Evolutionary conservation across 768 basidiomycete genomes (phyloP), one percentile per base, ranked within the genome.

Genomic region (Lactarius evosmus): DNA sequence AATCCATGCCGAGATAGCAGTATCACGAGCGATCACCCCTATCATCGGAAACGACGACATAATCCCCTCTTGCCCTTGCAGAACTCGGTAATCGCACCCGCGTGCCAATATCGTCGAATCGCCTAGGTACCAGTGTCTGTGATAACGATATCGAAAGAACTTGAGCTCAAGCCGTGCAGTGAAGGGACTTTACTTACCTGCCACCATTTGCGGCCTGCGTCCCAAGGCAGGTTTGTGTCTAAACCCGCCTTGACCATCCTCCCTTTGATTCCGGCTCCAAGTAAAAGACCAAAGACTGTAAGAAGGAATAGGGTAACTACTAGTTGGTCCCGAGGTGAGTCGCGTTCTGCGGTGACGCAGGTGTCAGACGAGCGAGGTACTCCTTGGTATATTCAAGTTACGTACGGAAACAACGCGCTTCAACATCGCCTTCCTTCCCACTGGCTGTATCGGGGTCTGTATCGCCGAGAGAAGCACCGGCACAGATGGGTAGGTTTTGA

Each of bases 321-420:
- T 32, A 95, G 80, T 72, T 96, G 94, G 76, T 97, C 95, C 74
- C 94, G 78, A n/a, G 95, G 95, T 22, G 92, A 95, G 78, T 96
- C 94, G 66, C 95, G 85, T 78, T 95, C 94, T 96, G 75, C 57
- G 66, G 59, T 70, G 65, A 62, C 19, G 62, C 66, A 60, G 71
- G 71, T 58, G 60, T 46, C 22, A 63, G 55, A 34, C 33, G 29
- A 22, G 27, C 7, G 29, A 32, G 29, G 0, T 52, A 52, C 29
- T n/a, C 27, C 51, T 19, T 9, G 11, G n/a, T n/a, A 27, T 4
- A 25, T 33, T 11, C 7, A 33, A 30, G 32, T 11, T 44, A 72
- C 93, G 72, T 76, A 96, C 94, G 92, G 78, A 96, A 96, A 80
- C 95, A 97, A 73, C 94, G 81, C 62, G 94, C 93, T 78, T 95